Conservation (phyloP, 2,329 filamentous ascomycete species). For the Cordyceps pruinosa region DNA sequence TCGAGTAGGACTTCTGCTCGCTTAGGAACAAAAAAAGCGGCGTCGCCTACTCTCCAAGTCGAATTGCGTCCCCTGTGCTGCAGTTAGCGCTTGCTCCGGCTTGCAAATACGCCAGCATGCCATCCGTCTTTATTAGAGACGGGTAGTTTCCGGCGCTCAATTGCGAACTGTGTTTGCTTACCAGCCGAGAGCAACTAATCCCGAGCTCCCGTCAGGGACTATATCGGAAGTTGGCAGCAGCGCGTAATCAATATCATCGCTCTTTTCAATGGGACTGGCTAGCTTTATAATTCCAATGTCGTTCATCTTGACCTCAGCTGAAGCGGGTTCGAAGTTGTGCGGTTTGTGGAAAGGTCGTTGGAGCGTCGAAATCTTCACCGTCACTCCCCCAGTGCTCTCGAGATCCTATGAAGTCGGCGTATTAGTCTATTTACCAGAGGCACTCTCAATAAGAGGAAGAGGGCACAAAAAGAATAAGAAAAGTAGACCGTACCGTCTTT, state of each 20-base stretch:
- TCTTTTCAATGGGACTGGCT: not conserved
- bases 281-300: not conserved
- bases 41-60: not conserved
- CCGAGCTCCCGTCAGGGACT: not conserved
- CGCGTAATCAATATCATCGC: not conserved
- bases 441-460: not conserved
- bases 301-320: not conserved
- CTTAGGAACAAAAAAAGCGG: not conserved
- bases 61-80: not conserved
- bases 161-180: not conserved
- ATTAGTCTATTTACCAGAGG: not conserved
- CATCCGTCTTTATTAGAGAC: not conserved
- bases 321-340: not conserved
- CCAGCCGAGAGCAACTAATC: not conserved
- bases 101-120: not conserved
- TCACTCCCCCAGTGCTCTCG: not conserved
- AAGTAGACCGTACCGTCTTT: not conserved
- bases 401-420: not conserved
- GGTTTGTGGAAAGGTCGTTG: not conserved
- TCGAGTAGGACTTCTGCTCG: not conserved
- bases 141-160: not conserved
- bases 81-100: not conserved
- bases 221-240: not conserved
- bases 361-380: not conserved
- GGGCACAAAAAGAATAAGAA: not conserved